phyloP scores from a whole-genome alignment of 2,329 filamentous ascomycete genomes.

The Alternaria ethzedia region DNA sequence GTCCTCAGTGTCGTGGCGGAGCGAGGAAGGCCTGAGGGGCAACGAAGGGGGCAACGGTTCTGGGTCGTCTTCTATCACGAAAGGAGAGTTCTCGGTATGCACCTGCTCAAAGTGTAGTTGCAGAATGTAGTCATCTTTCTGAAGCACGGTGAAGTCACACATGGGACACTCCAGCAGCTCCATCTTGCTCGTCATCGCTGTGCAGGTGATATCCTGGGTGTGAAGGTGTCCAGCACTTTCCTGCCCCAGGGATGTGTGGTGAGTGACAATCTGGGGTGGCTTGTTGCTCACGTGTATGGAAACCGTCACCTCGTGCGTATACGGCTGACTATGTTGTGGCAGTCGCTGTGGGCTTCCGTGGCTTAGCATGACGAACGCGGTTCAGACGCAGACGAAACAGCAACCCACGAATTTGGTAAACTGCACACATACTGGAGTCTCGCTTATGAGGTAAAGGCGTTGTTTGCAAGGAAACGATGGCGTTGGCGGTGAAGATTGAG shows the following conservation, averaged over 20 bases:
- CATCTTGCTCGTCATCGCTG: slow-evolving; percentile 23
- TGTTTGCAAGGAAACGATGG: background rate
- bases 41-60: slow-evolving; percentile 34
- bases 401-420: slow-evolving; percentile 9
- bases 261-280: background rate
- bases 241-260: background rate
- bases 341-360: slow-evolving; percentile 14
- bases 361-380: slow-evolving; percentile 24
- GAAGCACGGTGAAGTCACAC: slow-evolving; percentile 40
- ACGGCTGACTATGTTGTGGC: slow-evolving; percentile 9
- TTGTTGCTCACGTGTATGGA: background rate
- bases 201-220: slow-evolving; percentile 1
- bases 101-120: slow-evolving; percentile 51
- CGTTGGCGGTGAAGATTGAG: slow-evolving; percentile 1
- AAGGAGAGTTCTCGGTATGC: slow-evolving; percentile 49
- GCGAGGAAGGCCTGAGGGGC: slow-evolving; percentile 26
- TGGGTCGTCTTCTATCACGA: slow-evolving; percentile 41
- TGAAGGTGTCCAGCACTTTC: slow-evolving; percentile 4
- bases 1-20: slow-evolving; percentile 21
- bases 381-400: slow-evolving; percentile 3
- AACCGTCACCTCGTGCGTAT: slow-evolving; percentile 14
- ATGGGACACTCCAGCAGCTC: slow-evolving; percentile 44
- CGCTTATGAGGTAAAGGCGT: background rate
- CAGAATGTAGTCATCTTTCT: slow-evolving; percentile 41
- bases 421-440: slow-evolving; percentile 21